These are phyloP conservation scores for Discostella stelligeroides DNA, from an alignment of 108 stramenopile genomes.

Conservation along the genomic window DNA sequence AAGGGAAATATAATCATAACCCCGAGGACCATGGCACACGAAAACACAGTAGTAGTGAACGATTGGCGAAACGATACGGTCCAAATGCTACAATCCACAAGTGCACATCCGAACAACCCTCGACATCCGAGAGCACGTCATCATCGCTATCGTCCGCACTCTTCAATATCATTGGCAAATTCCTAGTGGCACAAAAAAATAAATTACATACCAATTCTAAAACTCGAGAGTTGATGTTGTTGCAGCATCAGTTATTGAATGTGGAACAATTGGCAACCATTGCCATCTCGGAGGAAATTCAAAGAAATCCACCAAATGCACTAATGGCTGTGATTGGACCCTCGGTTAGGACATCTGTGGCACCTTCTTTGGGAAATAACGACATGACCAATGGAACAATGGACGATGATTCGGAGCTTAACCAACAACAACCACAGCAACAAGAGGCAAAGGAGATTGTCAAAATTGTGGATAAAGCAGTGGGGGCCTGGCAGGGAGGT, in stretches of 20 bases:
- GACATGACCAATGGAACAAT: neutral
- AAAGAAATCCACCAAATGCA: conserved; percentile 78
- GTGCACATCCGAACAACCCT: neutral
- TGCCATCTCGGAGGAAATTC: conserved; percentile 62
- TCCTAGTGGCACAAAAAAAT: conserved; percentile 50
- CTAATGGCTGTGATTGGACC: conserved; percentile 87
- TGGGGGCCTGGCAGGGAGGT: conserved; percentile 65
- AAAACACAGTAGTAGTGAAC: conserved; percentile 5
- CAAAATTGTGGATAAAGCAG: conserved; percentile 25
- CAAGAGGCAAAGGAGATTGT: neutral
- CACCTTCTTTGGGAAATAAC: neutral
- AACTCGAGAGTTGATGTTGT: conserved; percentile 22
- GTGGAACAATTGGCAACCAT: conserved; percentile 75
- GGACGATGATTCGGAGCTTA: neutral
- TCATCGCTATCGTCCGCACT: conserved; percentile 24
- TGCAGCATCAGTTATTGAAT: conserved; percentile 52
- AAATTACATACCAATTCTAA: conserved; percentile 11
- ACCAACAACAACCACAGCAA: conserved; percentile 5
- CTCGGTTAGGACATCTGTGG: neutral
- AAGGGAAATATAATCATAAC: too few species aligned
- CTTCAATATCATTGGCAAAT: conserved; percentile 46
- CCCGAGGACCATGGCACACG: too few species aligned
- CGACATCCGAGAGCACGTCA: too few species aligned
- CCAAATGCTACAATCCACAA: conserved; percentile 44
- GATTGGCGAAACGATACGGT: conserved; percentile 42